A percentile compares a stretch with the other conserved stretches of the same genome.
phyloP scores from a whole-genome alignment of 305 asterid species.

The Solanum hybrid region DNA sequence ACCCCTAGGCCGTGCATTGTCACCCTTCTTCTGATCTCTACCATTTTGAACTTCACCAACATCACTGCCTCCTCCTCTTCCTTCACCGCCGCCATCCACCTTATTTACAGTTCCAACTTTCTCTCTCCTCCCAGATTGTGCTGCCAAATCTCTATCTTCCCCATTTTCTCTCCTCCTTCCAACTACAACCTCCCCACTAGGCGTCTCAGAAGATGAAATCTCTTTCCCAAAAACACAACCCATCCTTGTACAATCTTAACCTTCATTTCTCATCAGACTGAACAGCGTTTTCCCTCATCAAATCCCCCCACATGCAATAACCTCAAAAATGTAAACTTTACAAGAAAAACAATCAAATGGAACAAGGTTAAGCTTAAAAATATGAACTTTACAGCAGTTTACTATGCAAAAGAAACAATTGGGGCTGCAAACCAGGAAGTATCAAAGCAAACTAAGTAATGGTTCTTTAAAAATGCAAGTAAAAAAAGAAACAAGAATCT shows the following conservation, averaged over 20 bases:
- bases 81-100: conserved; percentile 17
- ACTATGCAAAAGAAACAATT: not conserved
- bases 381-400: not conserved
- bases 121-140: conserved; percentile 54
- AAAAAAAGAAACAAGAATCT: conserved; percentile 5
- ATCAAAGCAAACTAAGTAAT: not conserved
- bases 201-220: conserved; percentile 46
- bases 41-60: conserved; percentile 44
- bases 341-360: not conserved
- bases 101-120: conserved; percentile 44
- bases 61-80: conserved; percentile 12
- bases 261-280: conserved; percentile 65
- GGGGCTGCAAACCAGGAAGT: not conserved
- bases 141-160: conserved; percentile 37
- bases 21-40: conserved; percentile 35
- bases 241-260: conserved; percentile 49
- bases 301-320: conserved; percentile 7
- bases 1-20: conserved; percentile 30
- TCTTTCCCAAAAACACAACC: conserved; percentile 87
- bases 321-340: conserved; percentile 5
- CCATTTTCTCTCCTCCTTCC: conserved; percentile 35
- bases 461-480: not conserved
- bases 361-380: not conserved
- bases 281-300: conserved; percentile 23
- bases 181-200: conserved; percentile 39